Conservation (phyloP, 345 rosid genomes). For the Anacardium occidentale region DNA sequence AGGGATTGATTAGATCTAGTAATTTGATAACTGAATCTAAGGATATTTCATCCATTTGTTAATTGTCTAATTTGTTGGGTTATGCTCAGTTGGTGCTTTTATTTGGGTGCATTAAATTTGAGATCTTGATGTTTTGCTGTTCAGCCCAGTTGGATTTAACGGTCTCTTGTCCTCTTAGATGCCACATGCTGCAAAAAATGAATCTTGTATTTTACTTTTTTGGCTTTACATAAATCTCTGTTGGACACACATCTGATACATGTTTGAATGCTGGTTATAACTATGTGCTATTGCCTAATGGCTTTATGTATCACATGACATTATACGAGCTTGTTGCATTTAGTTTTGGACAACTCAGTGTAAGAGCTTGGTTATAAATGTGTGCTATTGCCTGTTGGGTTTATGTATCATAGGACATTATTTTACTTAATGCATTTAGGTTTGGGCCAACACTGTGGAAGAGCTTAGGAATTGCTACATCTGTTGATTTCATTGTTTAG, state of each 20-base stretch:
- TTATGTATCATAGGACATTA: not conserved
- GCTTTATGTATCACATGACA: not conserved
- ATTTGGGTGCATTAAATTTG: not conserved
- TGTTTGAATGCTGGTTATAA: not conserved
- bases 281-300: not conserved
- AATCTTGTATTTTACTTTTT: not conserved
- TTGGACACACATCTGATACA: not conserved
- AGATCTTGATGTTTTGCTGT: not conserved
- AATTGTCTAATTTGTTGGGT: not conserved
- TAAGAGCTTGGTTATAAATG: not conserved
- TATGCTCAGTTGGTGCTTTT: not conserved
- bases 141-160: not conserved
- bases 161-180: not conserved
- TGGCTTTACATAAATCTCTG: not conserved
- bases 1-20: not conserved
- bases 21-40: not conserved
- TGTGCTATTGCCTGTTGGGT: not conserved
- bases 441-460: not conserved
- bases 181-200: not conserved
- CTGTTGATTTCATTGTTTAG: not conserved
- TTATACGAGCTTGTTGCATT: not conserved
- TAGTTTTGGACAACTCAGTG: constrained; percentile 1
- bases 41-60: not conserved
- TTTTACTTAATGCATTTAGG: not conserved
- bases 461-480: constrained; percentile 1